Evolutionary conservation across 2,329 filamentous ascomycete species (phyloP), one percentile per base, ranked within the genome.

Genomic region (Fusarium kyushuense): DNA sequence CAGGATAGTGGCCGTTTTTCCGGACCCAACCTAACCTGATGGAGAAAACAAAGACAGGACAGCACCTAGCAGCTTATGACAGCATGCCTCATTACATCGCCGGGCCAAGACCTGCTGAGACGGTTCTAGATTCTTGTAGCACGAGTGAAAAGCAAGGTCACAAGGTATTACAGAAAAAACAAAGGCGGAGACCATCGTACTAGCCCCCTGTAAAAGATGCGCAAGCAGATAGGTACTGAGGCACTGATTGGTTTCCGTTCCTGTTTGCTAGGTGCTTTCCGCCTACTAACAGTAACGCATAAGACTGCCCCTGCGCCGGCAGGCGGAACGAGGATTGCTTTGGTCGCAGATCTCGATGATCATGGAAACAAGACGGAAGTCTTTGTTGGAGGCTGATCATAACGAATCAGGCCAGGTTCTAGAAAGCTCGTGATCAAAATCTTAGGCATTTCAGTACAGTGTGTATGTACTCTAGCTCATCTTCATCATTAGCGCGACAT

Each of bases 281-380:
- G 30, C 30, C 45, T 19, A n/a, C 13, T 10, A 23, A 23, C 14
- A 41, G 38, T 27, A 46, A 54, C 49, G 54, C 43, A 38, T 64
- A 59, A 51, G 47, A 51, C 32, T 29, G 23, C 47, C 36, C 65
- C 65, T 68, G 65, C 62, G 27, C 41, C 47, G 25, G 32, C 23
- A 29, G 29, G 36, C 46, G 42, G 32, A 33, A 57, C 35, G 42
- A 36, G 52, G 52, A 17, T 48, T 54, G 19, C 49, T 25, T 51
- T 38, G 30, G 38, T 42, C 47, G 38, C 35, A 63, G 61, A 69
- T 69, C 65, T 69, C 65, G 65, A 69, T 69, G 65, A 56, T 58
- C 29, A 47, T 63, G 61, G 61, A 33, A 46, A 66, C 63, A 65
- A 66, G 52, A 62, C 61, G 61, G 65, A 14, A 17, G 40, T 21